phyloP scores from a whole-genome alignment of 768 basidiomycete species.

The Pisolithus marmoratus region DNA sequence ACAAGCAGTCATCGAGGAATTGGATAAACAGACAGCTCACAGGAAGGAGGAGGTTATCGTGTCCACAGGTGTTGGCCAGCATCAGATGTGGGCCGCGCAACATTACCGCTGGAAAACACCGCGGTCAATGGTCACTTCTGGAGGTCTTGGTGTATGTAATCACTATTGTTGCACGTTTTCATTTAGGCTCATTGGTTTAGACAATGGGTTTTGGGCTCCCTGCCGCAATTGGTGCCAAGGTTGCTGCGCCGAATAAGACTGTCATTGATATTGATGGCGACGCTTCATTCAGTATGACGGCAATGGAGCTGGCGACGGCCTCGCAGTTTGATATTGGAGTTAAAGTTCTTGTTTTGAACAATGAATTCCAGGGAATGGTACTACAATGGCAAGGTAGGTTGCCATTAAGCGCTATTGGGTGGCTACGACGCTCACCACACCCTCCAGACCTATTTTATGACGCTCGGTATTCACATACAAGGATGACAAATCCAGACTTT shows the following conservation, averaged over 20 bases:
- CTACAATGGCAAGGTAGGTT: constrained; percentile 91
- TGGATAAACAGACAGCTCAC: constrained; percentile 72
- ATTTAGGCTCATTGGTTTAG: constrained; percentile 30
- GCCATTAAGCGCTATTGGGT: background rate
- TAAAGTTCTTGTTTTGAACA: constrained; percentile 90
- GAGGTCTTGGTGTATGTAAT: constrained; percentile 81
- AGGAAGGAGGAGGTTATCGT: constrained; percentile 85
- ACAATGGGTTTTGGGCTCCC: constrained; percentile 99
- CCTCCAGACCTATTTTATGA: constrained; percentile 88
- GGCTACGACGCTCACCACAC: background rate
- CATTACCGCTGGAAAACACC: constrained; percentile 88
- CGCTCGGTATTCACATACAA: constrained; percentile 92
- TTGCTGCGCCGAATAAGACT: constrained; percentile 87
- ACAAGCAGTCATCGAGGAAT: constrained; percentile 92
- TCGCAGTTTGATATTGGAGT: constrained; percentile 89
- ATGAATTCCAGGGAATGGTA: constrained; percentile 99
- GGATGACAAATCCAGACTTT: constrained; percentile 95
- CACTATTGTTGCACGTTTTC: background rate
- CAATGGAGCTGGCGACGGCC: constrained; percentile 97
- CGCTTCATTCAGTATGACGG: constrained; percentile 98
- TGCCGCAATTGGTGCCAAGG: constrained; percentile 93
- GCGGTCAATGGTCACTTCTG: constrained; percentile 84
- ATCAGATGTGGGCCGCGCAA: constrained; percentile 99
- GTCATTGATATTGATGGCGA: constrained; percentile 98
- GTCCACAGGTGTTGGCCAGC: constrained; percentile 95